Evolutionary conservation across 2,329 filamentous ascomycete genomes (phyloP).

Genomic region (Epichloe coenophiala): DNA sequence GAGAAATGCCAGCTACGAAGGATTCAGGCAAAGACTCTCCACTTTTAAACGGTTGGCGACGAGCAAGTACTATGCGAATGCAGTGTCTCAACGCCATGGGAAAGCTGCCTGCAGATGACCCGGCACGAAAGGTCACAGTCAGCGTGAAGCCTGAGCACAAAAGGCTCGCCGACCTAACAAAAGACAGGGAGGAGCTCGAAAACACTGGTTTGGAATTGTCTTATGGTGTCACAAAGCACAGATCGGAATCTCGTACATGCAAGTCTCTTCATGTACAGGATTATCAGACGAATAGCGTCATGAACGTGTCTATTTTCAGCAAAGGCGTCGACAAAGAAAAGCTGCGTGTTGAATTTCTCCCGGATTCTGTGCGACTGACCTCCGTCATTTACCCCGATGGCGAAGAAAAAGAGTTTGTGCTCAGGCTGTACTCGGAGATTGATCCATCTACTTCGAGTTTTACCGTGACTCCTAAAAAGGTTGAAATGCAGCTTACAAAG

Average conservation of each 20-base stretch:
- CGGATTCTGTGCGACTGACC: conserved; percentile 15
- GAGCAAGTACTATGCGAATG: conserved; percentile 31
- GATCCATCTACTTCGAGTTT: conserved; percentile 45
- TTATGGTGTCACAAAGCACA: no score
- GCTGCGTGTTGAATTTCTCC: conserved; percentile 23
- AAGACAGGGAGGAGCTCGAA: neutral
- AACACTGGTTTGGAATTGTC: neutral
- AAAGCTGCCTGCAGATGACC: conserved; percentile 28
- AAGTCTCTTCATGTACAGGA: conserved; percentile 17
- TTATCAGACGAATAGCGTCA: conserved; percentile 21
- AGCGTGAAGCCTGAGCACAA: conserved; percentile 18
- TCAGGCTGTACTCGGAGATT: conserved; percentile 52
- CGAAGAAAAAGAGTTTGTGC: conserved; percentile 46
- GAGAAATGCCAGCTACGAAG: no score
- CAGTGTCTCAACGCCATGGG: conserved; percentile 34
- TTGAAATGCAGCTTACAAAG: conserved; percentile 66
- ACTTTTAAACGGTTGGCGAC: conserved; percentile 17
- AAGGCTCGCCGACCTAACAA: conserved; percentile 11
- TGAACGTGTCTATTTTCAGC: conserved; percentile 28
- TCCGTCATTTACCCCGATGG: conserved; percentile 25
- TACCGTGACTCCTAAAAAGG: conserved; percentile 60
- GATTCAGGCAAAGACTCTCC: neutral
- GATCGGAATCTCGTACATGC: no score
- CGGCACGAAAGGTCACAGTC: conserved; percentile 32
- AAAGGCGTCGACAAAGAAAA: conserved; percentile 27